Evolutionary conservation across 2,329 filamentous ascomycete species (phyloP), one percentile per base, ranked within the genome.

Genomic region (Alternaria panax): DNA sequence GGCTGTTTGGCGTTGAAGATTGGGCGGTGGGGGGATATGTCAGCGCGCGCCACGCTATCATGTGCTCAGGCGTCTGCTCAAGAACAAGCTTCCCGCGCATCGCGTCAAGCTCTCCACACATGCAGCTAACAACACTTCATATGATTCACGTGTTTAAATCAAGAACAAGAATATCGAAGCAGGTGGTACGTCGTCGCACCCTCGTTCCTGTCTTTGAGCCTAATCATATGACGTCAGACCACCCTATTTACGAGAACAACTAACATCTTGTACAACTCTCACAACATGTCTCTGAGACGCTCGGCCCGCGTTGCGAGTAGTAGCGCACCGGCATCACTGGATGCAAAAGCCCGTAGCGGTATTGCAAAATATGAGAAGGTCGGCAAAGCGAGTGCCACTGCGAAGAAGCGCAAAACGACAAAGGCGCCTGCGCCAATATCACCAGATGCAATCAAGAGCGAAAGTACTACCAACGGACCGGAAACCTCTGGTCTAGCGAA

Each of bases 211-310:
- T 83, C 75, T 25, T 28, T 34, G 0, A 43, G 41, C 22, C 53
- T 54, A 30, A 64, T 54, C 57, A 40, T 30, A 54, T 70, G 69
- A 72, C 68, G 69, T 70, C 65, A 72, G 69, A 54, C 47, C 7
- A 16, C 43, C 47, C 28, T 48, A 34, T 32, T 32, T 14, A 58
- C 25, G 25, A 61, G 41, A 51, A 53, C 24, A 18, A 4, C 30
- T 8, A 47, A n/a, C 36, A 14, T 25, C 51, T 51, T 42, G 11
- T 27, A 40, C 20, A 58, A 16, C 28, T 50, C 9, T 25, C 28
- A 62, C 62, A 74, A 22, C 48, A 86, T 87, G 85, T 81, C 84
- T 38, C 74, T 85, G 11, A 75, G 85, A 63, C 82, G 85, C 54
- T 87, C 85, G 45, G 75, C 82, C 41, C 81, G 85, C 43, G 77